These are phyloP conservation scores for Aspergillus sojae DNA, from an alignment of 2,329 filamentous ascomycete genomes.

Conservation along the genomic window DNA sequence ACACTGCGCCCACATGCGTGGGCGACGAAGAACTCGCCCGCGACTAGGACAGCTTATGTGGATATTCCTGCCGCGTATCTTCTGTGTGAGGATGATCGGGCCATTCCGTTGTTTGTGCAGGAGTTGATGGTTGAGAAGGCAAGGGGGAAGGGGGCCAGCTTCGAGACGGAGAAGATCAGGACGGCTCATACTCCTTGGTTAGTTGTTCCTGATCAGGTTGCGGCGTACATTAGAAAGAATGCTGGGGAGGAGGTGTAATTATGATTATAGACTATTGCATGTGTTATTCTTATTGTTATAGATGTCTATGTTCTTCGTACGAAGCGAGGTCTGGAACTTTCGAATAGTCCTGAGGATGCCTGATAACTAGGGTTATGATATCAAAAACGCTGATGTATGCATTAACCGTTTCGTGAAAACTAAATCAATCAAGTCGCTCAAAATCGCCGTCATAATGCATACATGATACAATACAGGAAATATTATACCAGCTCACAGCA, in stretches of 20 bases:
- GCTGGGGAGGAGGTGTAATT: not conserved
- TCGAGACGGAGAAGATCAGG: constrained; percentile 33
- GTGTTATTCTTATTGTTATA: not conserved
- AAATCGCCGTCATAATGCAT: constrained; percentile 1
- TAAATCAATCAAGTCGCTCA: not conserved
- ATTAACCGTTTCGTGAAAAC: not conserved
- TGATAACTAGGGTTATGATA: too few relatives aligned
- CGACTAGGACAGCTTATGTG: constrained; percentile 30
- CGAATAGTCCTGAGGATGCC: too few relatives aligned
- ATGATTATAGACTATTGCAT: not conserved
- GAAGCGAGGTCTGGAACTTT: not conserved
- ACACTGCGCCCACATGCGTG: constrained; percentile 35
- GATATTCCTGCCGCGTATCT: constrained; percentile 30
- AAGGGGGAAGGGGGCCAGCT: constrained; percentile 25
- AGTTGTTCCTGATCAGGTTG: constrained; percentile 24
- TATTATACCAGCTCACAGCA: constrained; percentile 1
- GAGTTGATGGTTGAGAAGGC: constrained; percentile 35
- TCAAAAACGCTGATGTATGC: not conserved
- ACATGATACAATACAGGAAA: not conserved
- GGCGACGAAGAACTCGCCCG: constrained; percentile 30
- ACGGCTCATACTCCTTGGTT: constrained; percentile 36
- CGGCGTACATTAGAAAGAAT: constrained; percentile 23
- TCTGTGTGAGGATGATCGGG: constrained; percentile 33
- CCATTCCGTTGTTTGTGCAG: constrained; percentile 34
- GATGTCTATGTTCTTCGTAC: not conserved